Evolutionary conservation across 1,139 yeast species (phyloP).

Genomic region (Kodamaea anthophila): DNA sequence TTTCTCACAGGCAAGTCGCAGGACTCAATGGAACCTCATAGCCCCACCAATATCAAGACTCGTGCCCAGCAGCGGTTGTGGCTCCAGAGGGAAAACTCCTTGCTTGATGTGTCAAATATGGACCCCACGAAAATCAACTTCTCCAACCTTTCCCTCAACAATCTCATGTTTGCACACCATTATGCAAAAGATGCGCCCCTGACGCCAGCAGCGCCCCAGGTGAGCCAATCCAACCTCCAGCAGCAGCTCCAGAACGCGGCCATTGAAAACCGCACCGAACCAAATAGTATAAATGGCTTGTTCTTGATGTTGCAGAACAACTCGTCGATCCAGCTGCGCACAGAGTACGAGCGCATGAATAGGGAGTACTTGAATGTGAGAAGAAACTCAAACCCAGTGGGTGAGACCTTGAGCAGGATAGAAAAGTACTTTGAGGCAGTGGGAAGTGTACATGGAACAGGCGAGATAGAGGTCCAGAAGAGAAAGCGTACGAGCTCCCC

Average conservation of each 20-base stretch:
- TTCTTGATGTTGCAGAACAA: slow-evolving; percentile 28
- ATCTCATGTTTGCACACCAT: slow-evolving; percentile 43
- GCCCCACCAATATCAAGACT: slow-evolving; percentile 35
- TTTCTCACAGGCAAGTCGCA: slow-evolving; percentile 17
- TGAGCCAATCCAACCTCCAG: slow-evolving; percentile 4
- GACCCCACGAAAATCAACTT: slow-evolving; percentile 32
- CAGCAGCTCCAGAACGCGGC: slow-evolving; percentile 5
- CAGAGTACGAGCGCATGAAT: slow-evolving; percentile 71
- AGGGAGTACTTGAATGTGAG: slow-evolving; percentile 68
- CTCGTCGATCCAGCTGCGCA: slow-evolving; percentile 55
- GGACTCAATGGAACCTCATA: slow-evolving; percentile 7
- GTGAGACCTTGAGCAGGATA: slow-evolving; percentile 51
- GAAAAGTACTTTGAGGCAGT: slow-evolving; percentile 15
- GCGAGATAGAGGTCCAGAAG: slow-evolving; percentile 16
- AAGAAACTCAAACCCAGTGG: slow-evolving; percentile 63
- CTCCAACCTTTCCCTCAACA: slow-evolving; percentile 39
- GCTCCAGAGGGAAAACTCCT: slow-evolving; percentile 73
- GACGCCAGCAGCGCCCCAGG: slow-evolving; percentile 8
- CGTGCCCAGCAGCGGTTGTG: slow-evolving; percentile 79
- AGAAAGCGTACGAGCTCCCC: slow-evolving; percentile 14
- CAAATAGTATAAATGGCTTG: slow-evolving; percentile 26
- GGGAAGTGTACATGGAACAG: slow-evolving; percentile 4
- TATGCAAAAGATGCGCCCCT: slow-evolving; percentile 13
- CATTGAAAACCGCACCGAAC: not conserved
- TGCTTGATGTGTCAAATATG: slow-evolving; percentile 47